These are phyloP conservation scores for Heritiera littoralis DNA, from an alignment of 345 rosid species.

Conservation along the genomic window DNA sequence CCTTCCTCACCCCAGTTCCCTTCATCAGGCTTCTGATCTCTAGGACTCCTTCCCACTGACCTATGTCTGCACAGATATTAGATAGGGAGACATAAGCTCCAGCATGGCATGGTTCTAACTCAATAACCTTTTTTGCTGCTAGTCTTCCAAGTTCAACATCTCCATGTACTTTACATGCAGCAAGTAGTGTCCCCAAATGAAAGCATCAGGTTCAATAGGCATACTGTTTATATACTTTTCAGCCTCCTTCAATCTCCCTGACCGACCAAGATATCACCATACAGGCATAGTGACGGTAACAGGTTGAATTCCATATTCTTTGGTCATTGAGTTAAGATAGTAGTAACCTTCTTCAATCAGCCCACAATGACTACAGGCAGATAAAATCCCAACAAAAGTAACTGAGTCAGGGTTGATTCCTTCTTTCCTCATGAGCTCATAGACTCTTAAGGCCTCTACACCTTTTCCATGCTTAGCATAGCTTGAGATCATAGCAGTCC, in stretches of 20 bases:
- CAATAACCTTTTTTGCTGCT: constrained; percentile 61
- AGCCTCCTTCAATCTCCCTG: constrained; percentile 75
- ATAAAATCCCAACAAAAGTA: constrained; percentile 61
- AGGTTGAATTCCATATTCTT: constrained; percentile 62
- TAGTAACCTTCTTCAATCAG: constrained; percentile 68
- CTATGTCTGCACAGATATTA: constrained; percentile 69
- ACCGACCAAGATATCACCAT: constrained; percentile 84
- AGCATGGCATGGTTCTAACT: constrained; percentile 53
- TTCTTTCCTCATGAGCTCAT: constrained; percentile 49
- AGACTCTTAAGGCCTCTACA: constrained; percentile 54
- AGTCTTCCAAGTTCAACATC: constrained; percentile 64
- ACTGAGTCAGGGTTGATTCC: constrained; percentile 64
- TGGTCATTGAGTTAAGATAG: constrained; percentile 59
- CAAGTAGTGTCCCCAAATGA: constrained; percentile 79
- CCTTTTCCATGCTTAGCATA: constrained; percentile 77
- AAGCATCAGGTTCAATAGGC: constrained; percentile 62
- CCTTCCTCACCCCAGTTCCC: constrained; percentile 55
- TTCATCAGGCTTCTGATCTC: constrained; percentile 60
- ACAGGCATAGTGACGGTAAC: constrained; percentile 62
- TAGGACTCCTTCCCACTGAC: constrained; percentile 73
- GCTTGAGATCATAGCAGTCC: constrained; percentile 74
- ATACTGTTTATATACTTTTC: constrained; percentile 55
- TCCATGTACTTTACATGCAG: constrained; percentile 77
- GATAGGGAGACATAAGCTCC: constrained; percentile 75
- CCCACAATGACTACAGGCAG: constrained; percentile 77